These are phyloP conservation scores for Leptodermis oblonga DNA, from an alignment of 257 asterid species.

Conservation along the genomic window DNA sequence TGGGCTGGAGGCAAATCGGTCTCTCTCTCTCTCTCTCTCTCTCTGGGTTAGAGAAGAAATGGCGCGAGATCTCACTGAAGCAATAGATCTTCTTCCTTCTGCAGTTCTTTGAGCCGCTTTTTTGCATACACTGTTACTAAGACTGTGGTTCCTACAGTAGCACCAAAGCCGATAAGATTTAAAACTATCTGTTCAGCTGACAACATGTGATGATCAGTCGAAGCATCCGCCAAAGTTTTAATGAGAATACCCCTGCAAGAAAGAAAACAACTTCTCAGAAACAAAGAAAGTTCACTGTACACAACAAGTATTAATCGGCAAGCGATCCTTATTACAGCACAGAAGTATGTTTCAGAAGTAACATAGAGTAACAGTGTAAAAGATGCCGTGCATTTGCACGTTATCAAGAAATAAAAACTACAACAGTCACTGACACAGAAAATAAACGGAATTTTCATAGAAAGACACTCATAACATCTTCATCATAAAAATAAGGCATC, in stretches of 20 bases:
- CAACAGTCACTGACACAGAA: background rate
- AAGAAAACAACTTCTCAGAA: slow-evolving; percentile 11
- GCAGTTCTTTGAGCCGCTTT: slow-evolving; percentile 61
- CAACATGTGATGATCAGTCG: slow-evolving; percentile 42
- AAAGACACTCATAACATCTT: background rate
- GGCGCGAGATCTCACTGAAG: slow-evolving; percentile 37
- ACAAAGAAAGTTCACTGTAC: background rate
- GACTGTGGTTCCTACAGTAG: slow-evolving; percentile 52
- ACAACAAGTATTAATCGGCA: no score
- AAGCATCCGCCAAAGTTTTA: slow-evolving; percentile 73
- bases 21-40: no score
- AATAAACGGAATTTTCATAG: background rate
- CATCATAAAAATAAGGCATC: background rate
- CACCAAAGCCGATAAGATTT: slow-evolving; percentile 57
- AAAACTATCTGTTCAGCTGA: slow-evolving; percentile 52
- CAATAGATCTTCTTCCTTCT: slow-evolving; percentile 54
- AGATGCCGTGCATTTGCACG: background rate
- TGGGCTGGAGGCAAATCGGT: slow-evolving; percentile 7
- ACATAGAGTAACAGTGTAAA: background rate
- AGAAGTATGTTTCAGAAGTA: no score
- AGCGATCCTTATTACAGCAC: no score
- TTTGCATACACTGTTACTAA: slow-evolving; percentile 61
- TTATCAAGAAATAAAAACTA: background rate
- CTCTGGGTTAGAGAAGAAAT: background rate
- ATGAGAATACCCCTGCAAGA: slow-evolving; percentile 67